Evolutionary conservation across 1,284 basidiomycete species (phyloP).

Genomic region (Gomphus sp.): DNA sequence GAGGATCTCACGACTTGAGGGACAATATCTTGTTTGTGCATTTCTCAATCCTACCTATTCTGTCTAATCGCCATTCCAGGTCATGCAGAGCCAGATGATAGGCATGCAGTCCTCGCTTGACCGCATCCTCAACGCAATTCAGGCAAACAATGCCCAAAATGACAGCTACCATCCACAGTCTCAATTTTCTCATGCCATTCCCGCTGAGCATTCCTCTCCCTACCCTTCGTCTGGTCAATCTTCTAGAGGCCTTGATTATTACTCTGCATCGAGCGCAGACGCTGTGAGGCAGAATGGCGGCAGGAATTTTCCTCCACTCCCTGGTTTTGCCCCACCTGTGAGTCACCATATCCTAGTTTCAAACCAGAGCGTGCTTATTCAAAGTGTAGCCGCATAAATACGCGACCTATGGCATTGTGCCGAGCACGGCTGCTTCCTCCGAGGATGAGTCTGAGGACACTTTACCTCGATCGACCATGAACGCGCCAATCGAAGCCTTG

Average conservation of each 20-base stretch:
- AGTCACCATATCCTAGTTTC: conserved; percentile 19
- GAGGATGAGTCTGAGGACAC: conserved; percentile 86
- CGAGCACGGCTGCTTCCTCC: conserved; percentile 73
- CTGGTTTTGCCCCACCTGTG: conserved; percentile 85
- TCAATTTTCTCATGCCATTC: background rate
- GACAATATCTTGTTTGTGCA: conserved; percentile 63
- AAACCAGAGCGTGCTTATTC: conserved; percentile 14
- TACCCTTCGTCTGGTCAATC: conserved; percentile 13
- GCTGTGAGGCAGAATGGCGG: conserved; percentile 18
- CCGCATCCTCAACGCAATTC: conserved; percentile 63
- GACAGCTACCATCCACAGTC: background rate
- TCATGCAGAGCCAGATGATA: conserved; percentile 87
- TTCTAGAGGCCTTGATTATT: conserved; percentile 20
- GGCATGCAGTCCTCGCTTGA: conserved; percentile 81
- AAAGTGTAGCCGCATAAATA: conserved; percentile 70
- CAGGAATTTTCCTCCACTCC: conserved; percentile 65
- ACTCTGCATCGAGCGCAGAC: conserved; percentile 25
- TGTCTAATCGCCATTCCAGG: conserved; percentile 30
- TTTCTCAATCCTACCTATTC: conserved; percentile 7
- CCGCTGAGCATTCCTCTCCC: background rate
- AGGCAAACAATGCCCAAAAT: conserved; percentile 29
- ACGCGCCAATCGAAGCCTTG: conserved; percentile 87
- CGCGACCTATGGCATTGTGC: conserved; percentile 81
- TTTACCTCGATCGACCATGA: conserved; percentile 68
- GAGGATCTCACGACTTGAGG: conserved; percentile 72